Base-by-base conservation (phyloP, 2,329 filamentous ascomycete genomes). In the Hypoxylon sp. region DNA sequence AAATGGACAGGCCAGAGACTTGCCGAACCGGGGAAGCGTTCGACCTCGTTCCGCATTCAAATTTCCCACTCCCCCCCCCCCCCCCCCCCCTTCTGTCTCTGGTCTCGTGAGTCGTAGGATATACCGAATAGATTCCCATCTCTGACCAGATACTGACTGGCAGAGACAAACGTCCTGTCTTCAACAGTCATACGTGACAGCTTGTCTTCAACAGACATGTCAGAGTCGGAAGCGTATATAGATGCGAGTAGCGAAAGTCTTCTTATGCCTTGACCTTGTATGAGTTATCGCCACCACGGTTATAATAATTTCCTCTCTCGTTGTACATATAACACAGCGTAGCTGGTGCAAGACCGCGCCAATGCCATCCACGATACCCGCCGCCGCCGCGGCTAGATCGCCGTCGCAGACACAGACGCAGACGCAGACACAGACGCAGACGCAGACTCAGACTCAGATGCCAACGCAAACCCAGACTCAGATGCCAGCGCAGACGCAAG, bases 131-230 rank as follows among this genome's bases (percentile, higher is more conserved):
- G n/a, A n/a, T n/a, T n/a, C n/a, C n/a, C n/a, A n/a, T n/a, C n/a
- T n/a, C n/a, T n/a, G n/a, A n/a, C n/a, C n/a, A n/a, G n/a, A n/a
- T n/a, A n/a, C n/a, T n/a, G n/a, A n/a, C n/a, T n/a, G n/a, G n/a
- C 21, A 10, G 29, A 33, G 29, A 3, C n/a, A 48, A 35, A 38
- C 31, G 45, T 41, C 11, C 29, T 31, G 48, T 63, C 58, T 58
- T 60, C 58, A 63, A 52, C 55, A 41, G 50, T 59, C 41, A 21
- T 51, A 57, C 21, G 20, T n/a, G 20, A 37, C 41, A 43, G 53
- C 50, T 48, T 42, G 60, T 63, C 65, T 67, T 68, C 67, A 67
- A 69, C 65, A 69, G 66, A 67, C 67, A 69, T 64, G 62, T 56
- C 56, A 37, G 11, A 55, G 33, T 42, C 33, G 50, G 58, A 27